Percentiles rank a stretch among this genome's conserved stretches.
phyloP scores from a whole-genome alignment of 139 green algal species.

The Trebouxia sp. region DNA sequence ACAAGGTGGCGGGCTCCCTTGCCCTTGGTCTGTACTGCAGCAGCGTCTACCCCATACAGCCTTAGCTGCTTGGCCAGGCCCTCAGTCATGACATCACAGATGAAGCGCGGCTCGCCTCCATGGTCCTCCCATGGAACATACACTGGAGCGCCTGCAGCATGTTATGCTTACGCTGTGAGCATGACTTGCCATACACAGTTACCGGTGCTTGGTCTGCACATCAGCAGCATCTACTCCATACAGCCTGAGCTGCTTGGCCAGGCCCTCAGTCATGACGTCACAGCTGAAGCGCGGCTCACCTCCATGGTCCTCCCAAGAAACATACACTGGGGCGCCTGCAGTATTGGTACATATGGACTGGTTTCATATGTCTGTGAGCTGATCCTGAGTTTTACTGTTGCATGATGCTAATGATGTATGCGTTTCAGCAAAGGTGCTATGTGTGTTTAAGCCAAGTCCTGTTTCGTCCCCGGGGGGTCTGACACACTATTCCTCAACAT shows the following conservation, averaged over 20 bases:
- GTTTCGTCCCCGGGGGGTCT: too few species aligned
- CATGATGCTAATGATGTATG: too few species aligned
- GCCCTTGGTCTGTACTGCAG: conserved; percentile 14
- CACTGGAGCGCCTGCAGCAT: not conserved
- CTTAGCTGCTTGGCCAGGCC: conserved; percentile 60
- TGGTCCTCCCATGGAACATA: conserved; percentile 41
- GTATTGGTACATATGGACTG: too few species aligned
- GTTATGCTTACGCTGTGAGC: too few species aligned
- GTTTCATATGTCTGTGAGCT: too few species aligned
- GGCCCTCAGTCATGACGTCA: conserved; percentile 54
- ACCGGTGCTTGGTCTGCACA: too few species aligned
- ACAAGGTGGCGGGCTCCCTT: conserved; percentile 30
- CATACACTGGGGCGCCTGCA: conserved; percentile 15
- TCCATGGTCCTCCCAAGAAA: conserved; percentile 38
- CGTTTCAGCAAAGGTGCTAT: too few species aligned
- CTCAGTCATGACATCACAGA: conserved; percentile 54
- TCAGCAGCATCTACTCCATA: conserved; percentile 50
- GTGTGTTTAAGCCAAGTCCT: too few species aligned
- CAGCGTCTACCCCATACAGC: conserved; percentile 56
- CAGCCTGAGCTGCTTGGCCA: conserved; percentile 59
- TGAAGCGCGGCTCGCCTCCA: conserved; percentile 39
- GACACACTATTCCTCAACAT: too few species aligned
- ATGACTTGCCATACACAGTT: too few species aligned
- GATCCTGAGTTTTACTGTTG: too few species aligned
- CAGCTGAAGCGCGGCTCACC: conserved; percentile 45